Evolutionary conservation across 73 alveolate species (phyloP).

Genomic region (Paraurostyla sp.): DNA sequence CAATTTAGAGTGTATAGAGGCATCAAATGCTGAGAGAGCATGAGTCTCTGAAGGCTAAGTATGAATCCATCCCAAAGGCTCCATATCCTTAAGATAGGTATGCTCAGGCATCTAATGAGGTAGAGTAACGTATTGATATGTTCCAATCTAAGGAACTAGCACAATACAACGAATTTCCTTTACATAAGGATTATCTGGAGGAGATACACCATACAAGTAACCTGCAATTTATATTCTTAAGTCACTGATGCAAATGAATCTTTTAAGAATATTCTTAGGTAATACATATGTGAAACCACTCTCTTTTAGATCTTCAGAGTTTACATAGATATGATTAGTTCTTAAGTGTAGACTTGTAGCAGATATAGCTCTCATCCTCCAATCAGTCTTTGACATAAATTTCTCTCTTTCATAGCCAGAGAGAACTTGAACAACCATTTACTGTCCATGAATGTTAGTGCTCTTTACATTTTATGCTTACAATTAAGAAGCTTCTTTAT

Average conservation of each 20-base stretch:
- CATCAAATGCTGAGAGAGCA: conserved; percentile 94
- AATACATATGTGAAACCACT: conserved; percentile 95
- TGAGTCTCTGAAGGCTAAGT: conserved; percentile 96
- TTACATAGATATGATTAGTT: conserved; percentile 97
- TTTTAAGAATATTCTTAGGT: conserved; percentile 99
- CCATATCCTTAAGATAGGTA: conserved; percentile 96
- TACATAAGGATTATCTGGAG: conserved; percentile 95
- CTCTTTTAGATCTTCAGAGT: conserved; percentile 96
- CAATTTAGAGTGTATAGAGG: conserved; percentile 92
- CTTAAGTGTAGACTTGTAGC: conserved; percentile 98
- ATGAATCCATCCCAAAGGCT: conserved; percentile 99
- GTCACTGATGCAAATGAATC: conserved; percentile 98
- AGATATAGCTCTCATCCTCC: conserved; percentile 99
- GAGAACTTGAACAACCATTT: conserved; percentile 83
- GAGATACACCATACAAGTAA: conserved; percentile 98
- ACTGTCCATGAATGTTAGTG: conserved; percentile 91
- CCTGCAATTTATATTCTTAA: conserved; percentile 98
- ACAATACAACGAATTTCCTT: conserved; percentile 91
- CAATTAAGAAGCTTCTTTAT: conserved; percentile 89
- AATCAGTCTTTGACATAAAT: conserved; percentile 98
- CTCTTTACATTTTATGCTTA: conserved; percentile 94
- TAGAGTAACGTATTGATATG: conserved; percentile 92
- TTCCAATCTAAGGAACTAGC: conserved; percentile 97
- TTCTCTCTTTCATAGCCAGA: conserved; percentile 98
- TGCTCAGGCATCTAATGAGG: conserved; percentile 98